Percentiles rank a stretch among this genome's conserved stretches.
Evolutionary conservation across 1,284 basidiomycete species (phyloP).

Genomic region (Heterobasidion parviporum): DNA sequence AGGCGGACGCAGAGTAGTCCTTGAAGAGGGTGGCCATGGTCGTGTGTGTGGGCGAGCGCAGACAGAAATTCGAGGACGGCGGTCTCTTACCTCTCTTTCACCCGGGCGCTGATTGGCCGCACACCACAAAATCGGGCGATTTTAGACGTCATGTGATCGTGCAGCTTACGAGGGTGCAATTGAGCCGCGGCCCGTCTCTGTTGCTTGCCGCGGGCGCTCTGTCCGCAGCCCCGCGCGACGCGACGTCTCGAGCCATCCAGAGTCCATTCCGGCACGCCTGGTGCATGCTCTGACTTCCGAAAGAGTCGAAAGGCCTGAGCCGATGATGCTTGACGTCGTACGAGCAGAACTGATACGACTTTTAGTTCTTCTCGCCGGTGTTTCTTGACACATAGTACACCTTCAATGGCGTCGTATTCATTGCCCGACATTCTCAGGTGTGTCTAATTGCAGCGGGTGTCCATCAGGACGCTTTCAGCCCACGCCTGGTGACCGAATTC

Average conservation of each 20-base stretch:
- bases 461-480: too few species aligned
- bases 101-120: background rate
- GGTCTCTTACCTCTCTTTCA: background rate
- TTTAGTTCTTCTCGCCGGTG: too few species aligned
- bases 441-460: too few species aligned
- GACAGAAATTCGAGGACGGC: background rate
- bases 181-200: background rate
- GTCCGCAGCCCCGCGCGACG: too few species aligned
- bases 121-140: background rate
- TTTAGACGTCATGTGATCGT: background rate
- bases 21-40: constrained; percentile 15
- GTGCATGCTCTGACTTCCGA: too few species aligned
- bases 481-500: too few species aligned
- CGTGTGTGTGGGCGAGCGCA: background rate
- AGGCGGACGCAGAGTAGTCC: constrained; percentile 27
- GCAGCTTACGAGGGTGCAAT: background rate
- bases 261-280: background rate
- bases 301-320: too few species aligned
- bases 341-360: too few species aligned
- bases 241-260: background rate
- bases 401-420: too few species aligned
- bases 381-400: too few species aligned
- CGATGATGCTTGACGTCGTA: too few species aligned
- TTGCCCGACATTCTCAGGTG: too few species aligned
- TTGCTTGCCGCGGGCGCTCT: background rate